Evolutionary conservation across 441 rosid species (phyloP), one percentile per base, ranked within the genome.

Genomic region (Flueggea neowawraea): DNA sequence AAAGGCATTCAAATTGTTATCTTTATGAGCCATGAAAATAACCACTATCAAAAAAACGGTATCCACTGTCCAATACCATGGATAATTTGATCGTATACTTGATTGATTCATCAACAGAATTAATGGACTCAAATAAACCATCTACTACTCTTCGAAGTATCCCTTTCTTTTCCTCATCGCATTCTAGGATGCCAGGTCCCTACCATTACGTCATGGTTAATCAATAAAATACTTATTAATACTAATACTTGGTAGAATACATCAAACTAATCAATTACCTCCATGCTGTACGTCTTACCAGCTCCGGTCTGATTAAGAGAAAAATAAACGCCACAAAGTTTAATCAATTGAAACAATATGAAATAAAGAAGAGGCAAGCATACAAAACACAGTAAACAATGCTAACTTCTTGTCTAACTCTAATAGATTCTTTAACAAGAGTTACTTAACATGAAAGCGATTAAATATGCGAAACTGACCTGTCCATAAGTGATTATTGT

Each of bases 231-330:
- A 5, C 50, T 12, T 32, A 53, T 51, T 54, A 39, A 10, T 51
- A 59, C 5, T 43, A 51, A 43, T 50, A 55, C 52, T 32, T 58
- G 32, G 54, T 14, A 54, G 52, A 32, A 41, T n/a, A n/a, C 31
- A 39, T 44, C 53, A 32, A 31, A 65, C 54, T 50, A 69, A 61
- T 16, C 55, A 31, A 59, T 57, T 60, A 90, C 96, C 96, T 93
- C 97, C 87, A 86, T 90, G 77, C 86, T 80, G 41, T 80, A 88
- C 12, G 97, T 90, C 86, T 93, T 90, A 67, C 92, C 97, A 49
- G 96, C 98, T 65, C 97, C 97, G n/a, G 98, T 93, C 98, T 86
- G 89, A 22, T 72, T 60, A 41, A 63, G n/a, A n/a, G n/a, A 62
- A 75, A 64, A 70, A 36, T 44, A 50, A 48, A 17, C 2, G 28